Evolutionary conservation across 1,284 basidiomycete genomes (phyloP), one percentile per base, ranked within the genome.

Genomic region (Volvariella volvacea): DNA sequence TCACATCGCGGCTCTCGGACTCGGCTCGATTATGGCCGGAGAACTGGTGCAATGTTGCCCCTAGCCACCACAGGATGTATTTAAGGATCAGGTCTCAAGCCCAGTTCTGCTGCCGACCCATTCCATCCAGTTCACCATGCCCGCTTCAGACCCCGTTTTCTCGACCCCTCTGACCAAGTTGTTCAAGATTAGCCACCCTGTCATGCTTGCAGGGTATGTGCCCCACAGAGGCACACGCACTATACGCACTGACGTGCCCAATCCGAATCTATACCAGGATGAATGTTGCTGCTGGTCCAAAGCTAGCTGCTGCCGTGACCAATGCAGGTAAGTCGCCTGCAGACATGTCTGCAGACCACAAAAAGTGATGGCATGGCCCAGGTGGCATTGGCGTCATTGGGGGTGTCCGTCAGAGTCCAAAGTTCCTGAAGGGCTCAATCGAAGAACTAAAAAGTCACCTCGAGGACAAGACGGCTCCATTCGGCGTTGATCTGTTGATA

Each of bases 361-460:
- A 22, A 36, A 17, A 30, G 34, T 30, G 16, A 20, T 33, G 31
- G 32, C 22, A 17, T 20, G 10, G 2, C 16, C 33, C 4, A 76
- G 78, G 82, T 47, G 90, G 88, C 4, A 79, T 93, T 50, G 90
- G 90, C 17, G 86, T 90, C 52, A 89, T 92, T 50, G 90, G 89
- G 3, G 88, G 89, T 32, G 63, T 91, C 30, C 74, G 78, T 32
- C 80, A 82, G 55, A 83, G 72, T 50, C 83, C 85, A 10, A 82
- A 78, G 52, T 73, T 81, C 55, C 72, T 87, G 28, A 71, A 75
- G 52, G 66, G 71, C 14, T 71, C 68, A 10, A 85, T 87, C 39
- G 67, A 78, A 28, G 81, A 88, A 53, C 72, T 92, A 55, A 84
- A 81, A 58, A 76, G 67, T 33, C 63, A 79, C 53, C 70, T 92